These are phyloP conservation scores for Xylaria arbuscula DNA, from an alignment of 2,329 filamentous ascomycete species.

Conservation along the genomic window DNA sequence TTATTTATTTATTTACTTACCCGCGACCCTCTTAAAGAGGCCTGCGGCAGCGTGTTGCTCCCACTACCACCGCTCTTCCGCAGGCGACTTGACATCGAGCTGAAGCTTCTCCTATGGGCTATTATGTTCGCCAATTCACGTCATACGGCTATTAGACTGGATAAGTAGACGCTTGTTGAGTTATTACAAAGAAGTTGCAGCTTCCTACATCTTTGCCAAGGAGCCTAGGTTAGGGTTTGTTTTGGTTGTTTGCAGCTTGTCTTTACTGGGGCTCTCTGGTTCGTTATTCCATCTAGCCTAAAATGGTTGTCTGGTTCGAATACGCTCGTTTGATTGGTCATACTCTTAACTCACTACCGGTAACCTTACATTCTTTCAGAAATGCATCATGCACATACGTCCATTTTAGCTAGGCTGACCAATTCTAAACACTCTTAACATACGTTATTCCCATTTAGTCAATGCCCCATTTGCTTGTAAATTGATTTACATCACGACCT, in stretches of 20 bases:
- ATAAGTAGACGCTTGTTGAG: not conserved
- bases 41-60: constrained; percentile 40
- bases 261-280: constrained; percentile 1
- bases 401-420: too few relatives aligned
- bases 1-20: constrained; percentile 47
- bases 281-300: not conserved
- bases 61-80: constrained; percentile 47
- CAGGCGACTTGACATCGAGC: constrained; percentile 45
- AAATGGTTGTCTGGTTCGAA: not conserved
- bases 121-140: not conserved
- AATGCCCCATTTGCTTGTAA: too few relatives aligned
- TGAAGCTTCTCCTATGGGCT: not conserved
- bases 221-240: constrained; percentile 13
- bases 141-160: too few relatives aligned
- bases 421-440: too few relatives aligned
- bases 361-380: not conserved
- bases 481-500: not conserved
- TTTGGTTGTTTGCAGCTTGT: constrained; percentile 35
- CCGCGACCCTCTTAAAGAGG: constrained; percentile 44
- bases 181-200: constrained; percentile 1
- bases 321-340: not conserved
- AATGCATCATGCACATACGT: not conserved
- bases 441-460: too few relatives aligned
- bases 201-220: constrained; percentile 12
- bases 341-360: not conserved